Conservation (phyloP, 108 stramenopile genomes). For the Cyclotella baltica region DNA sequence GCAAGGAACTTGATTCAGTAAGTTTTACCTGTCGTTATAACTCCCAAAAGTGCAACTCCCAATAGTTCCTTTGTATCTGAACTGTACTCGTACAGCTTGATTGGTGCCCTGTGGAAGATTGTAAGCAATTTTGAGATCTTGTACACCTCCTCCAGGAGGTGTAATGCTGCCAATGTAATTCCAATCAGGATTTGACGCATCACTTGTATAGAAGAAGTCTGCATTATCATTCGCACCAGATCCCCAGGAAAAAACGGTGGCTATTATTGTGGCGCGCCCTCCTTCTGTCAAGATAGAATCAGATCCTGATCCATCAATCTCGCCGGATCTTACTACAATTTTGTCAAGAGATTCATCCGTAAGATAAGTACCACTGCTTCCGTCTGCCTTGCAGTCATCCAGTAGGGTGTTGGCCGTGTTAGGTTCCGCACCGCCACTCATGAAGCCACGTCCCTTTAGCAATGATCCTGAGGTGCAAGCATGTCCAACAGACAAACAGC, state of each 20-base stretch:
- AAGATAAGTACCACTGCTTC: constrained; percentile 16
- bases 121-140: constrained; percentile 19
- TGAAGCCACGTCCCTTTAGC: constrained; percentile 15
- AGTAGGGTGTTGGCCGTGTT: constrained; percentile 33
- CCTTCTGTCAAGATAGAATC: background rate
- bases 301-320: constrained; percentile 8
- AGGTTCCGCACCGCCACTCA: background rate
- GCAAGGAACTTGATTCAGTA: too few relatives aligned
- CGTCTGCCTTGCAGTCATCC: constrained; percentile 37
- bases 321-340: constrained; percentile 25
- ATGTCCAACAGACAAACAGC: background rate
- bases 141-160: background rate
- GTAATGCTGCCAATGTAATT: constrained; percentile 20
- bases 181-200: constrained; percentile 22
- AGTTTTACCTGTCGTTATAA: constrained; percentile 30
- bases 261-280: background rate
- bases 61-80: constrained; percentile 13
- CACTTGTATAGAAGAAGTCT: constrained; percentile 19
- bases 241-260: constrained; percentile 22
- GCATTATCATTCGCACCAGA: constrained; percentile 12
- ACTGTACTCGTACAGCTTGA: constrained; percentile 27
- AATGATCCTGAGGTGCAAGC: constrained; percentile 18
- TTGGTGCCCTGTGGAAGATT: constrained; percentile 12
- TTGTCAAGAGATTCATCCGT: constrained; percentile 34
- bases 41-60: constrained; percentile 1